phyloP scores from a whole-genome alignment of 768 basidiomycete genomes.

The Crassisporium funariophilum region DNA sequence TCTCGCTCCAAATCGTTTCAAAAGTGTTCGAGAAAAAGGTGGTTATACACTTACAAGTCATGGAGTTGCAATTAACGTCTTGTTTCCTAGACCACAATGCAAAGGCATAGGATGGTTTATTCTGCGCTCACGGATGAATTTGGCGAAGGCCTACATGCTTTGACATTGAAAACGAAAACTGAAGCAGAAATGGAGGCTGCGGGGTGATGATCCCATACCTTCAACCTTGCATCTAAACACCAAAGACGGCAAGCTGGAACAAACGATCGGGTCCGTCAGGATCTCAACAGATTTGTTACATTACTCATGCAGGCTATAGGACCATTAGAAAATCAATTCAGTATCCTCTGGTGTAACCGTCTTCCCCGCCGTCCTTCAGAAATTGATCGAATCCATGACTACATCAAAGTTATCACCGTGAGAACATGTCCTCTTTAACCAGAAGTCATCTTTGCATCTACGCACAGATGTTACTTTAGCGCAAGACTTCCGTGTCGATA shows the following conservation, averaged over 20 bases:
- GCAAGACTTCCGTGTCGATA: slow-evolving; percentile 1
- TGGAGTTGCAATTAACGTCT: slow-evolving; percentile 13
- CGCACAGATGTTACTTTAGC: slow-evolving; percentile 5
- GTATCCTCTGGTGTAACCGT: no score
- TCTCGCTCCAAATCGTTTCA: slow-evolving; percentile 74
- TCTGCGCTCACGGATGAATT: slow-evolving; percentile 72
- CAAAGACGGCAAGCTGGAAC: no score
- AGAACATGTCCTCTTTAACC: slow-evolving; percentile 7
- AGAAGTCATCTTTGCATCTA: slow-evolving; percentile 10
- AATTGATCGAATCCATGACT: slow-evolving; percentile 21
- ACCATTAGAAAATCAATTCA: no score
- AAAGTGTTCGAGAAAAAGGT: slow-evolving; percentile 77
- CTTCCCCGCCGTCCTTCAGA: not conserved
- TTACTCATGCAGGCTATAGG: no score
- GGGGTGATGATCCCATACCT: no score
- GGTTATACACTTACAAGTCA: slow-evolving; percentile 12
- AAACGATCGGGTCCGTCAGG: no score
- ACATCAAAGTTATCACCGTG: slow-evolving; percentile 12
- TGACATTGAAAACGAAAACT: slow-evolving; percentile 77
- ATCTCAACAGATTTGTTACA: no score
- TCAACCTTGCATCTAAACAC: no score
- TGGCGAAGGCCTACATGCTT: slow-evolving; percentile 69
- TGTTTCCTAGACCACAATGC: slow-evolving; percentile 61
- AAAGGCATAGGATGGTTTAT: slow-evolving; percentile 82
- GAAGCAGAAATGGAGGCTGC: slow-evolving; percentile 44